These are phyloP conservation scores for Obelidium mucronatum DNA, from an alignment of 192 early-diverging fungal species.

Conservation along the genomic window DNA sequence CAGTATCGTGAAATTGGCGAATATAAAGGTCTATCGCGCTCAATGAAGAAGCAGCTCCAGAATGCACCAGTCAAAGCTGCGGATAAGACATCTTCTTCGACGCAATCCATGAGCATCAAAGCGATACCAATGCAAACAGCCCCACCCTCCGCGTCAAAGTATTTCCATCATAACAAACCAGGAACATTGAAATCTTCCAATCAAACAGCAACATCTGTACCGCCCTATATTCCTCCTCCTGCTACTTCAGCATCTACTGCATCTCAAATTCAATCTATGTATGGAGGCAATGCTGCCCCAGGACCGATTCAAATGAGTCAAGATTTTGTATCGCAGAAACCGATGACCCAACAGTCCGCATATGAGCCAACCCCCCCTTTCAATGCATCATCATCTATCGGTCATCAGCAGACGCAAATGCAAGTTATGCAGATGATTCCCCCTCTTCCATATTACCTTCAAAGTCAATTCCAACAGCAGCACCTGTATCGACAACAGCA, in stretches of 20 bases:
- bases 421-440: too few species aligned
- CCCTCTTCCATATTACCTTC: neutral
- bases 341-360: neutral
- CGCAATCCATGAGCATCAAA: too few species aligned
- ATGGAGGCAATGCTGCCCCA: too few species aligned
- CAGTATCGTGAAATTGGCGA: constrained; percentile 48
- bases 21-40: constrained; percentile 16
- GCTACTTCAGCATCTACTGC: too few species aligned
- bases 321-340: neutral
- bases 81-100: neutral
- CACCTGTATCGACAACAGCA: too few species aligned
- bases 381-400: too few species aligned
- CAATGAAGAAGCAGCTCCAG: neutral
- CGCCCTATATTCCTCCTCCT: too few species aligned
- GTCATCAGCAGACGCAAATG: too few species aligned
- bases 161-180: neutral
- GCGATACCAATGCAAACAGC: neutral
- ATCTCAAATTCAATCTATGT: too few species aligned
- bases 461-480: neutral
- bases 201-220: neutral
- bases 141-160: neutral
- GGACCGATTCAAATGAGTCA: too few species aligned
- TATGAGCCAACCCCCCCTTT: too few species aligned
- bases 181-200: neutral
- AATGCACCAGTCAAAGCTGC: neutral